A percentile compares a stretch with the other conserved stretches of the same genome.
These are phyloP conservation scores for Tuber calosporum DNA, from an alignment of 495 filamentous ascomycete species.

Conservation along the genomic window DNA sequence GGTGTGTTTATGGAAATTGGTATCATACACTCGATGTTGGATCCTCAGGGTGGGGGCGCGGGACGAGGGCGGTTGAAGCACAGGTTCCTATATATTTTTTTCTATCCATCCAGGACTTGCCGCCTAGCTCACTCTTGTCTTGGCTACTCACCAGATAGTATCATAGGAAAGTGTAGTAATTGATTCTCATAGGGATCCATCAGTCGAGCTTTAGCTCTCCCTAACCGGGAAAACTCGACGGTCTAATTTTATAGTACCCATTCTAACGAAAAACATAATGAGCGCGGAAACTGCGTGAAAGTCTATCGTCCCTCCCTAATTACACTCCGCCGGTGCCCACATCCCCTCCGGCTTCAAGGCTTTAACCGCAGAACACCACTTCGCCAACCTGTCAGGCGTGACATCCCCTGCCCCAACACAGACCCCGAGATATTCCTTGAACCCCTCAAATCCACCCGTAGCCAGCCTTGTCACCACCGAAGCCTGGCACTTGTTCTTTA, in stretches of 20 bases:
- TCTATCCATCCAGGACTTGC: neutral
- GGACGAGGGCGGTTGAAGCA: neutral
- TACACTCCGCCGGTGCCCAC: conserved; percentile 1
- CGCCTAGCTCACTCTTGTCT: neutral
- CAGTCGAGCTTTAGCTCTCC: neutral
- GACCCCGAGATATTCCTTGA: conserved; percentile 52
- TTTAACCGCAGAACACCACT: conserved; percentile 47
- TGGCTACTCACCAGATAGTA: too few relatives aligned
- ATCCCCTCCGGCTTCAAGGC: conserved; percentile 22
- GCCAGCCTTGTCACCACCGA: conserved; percentile 48
- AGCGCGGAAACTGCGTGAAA: neutral
- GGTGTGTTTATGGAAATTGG: neutral
- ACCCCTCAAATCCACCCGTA: conserved; percentile 52
- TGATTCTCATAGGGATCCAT: neutral
- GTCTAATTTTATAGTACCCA: neutral
- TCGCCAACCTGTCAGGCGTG: conserved; percentile 48
- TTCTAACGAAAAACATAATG: neutral
- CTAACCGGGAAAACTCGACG: neutral
- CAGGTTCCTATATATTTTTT: neutral
- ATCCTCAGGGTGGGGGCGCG: too few relatives aligned
- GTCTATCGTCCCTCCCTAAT: neutral
- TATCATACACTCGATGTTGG: neutral
- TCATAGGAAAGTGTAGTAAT: too few relatives aligned
- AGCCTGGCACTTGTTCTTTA: conserved; percentile 55
- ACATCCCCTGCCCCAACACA: conserved; percentile 55